Conservation (phyloP, 768 basidiomycete species). For the Ramaria sp. region DNA sequence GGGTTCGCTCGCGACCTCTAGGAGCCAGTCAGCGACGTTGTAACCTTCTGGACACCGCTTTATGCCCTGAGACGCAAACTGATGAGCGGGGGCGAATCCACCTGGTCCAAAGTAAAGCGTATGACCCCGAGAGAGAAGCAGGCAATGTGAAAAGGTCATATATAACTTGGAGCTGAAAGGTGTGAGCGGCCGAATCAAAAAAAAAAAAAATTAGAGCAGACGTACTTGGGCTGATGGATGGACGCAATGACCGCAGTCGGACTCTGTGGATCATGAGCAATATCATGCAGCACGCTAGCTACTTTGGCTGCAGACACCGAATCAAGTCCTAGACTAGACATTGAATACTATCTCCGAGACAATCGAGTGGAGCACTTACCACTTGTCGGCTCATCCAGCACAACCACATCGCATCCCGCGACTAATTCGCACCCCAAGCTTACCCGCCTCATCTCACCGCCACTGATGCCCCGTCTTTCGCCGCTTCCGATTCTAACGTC, state of each 20-base stretch:
- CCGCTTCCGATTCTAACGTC: conserved; percentile 67
- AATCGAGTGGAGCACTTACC: conserved; percentile 21
- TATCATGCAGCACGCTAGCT: conserved; percentile 61
- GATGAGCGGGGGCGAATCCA: conserved; percentile 52
- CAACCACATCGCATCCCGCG: conserved; percentile 71
- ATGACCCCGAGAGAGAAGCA: conserved; percentile 68
- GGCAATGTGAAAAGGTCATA: conserved; percentile 72
- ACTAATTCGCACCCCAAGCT: conserved; percentile 87
- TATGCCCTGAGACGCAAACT: conserved; percentile 43
- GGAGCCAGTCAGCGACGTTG: conserved; percentile 86
- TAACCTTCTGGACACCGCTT: conserved; percentile 63
- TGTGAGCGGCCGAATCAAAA: not conserved
- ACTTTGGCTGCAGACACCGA: conserved; percentile 80
- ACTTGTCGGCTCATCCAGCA: conserved; percentile 81
- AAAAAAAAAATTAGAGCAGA: conserved; percentile 7
- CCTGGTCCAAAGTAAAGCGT: conserved; percentile 76
- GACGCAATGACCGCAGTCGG: conserved; percentile 80
- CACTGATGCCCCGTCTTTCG: conserved; percentile 75
- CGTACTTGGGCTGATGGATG: conserved; percentile 77
- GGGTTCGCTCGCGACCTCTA: conserved; percentile 75
- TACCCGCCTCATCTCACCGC: conserved; percentile 85
- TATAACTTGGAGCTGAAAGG: conserved; percentile 62
- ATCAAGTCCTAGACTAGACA: conserved; percentile 50
- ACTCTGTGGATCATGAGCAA: conserved; percentile 57
- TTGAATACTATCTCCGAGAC: not conserved